phyloP scores from a whole-genome alignment of 2,329 filamentous ascomycete genomes.

The Phaeomoniella chlamydospora region DNA sequence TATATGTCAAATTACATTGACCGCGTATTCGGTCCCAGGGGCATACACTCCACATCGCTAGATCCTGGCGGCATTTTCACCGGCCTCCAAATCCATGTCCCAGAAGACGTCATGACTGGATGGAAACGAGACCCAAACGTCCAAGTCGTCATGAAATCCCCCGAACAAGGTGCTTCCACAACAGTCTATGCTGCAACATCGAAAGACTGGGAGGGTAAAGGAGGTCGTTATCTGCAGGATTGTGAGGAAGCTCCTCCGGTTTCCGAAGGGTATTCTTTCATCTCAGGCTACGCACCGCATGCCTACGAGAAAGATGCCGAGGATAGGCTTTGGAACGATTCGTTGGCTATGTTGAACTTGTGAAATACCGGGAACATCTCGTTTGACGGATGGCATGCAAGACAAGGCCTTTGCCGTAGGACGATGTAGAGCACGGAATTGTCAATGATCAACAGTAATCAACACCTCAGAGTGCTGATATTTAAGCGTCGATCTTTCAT shows the following conservation, averaged over 20 bases:
- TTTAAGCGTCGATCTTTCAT: too few relatives aligned
- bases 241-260: constrained; percentile 10
- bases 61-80: constrained; percentile 31
- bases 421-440: too few relatives aligned
- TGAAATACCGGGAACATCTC: too few relatives aligned
- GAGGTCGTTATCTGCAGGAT: constrained; percentile 19
- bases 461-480: too few relatives aligned
- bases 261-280: constrained; percentile 5
- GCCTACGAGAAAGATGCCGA: constrained; percentile 15
- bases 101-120: constrained; percentile 3
- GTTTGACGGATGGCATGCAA: too few relatives aligned
- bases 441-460: too few relatives aligned
- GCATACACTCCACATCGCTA: constrained; percentile 28
- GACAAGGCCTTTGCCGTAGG: too few relatives aligned
- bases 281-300: constrained; percentile 8
- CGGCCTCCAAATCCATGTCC: constrained; percentile 14
- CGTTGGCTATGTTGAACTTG: constrained; percentile 10
- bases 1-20: constrained; percentile 38
- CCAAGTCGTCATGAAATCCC: constrained; percentile 14
- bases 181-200: constrained; percentile 21
- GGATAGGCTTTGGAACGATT: constrained; percentile 16
- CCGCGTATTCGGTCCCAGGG: constrained; percentile 27
- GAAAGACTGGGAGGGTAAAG: constrained; percentile 16
- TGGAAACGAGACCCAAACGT: constrained; percentile 5
- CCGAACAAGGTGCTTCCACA: constrained; percentile 24